Conservation (phyloP, 805 yeast species). For the Maudiozyma saulgeensis region DNA sequence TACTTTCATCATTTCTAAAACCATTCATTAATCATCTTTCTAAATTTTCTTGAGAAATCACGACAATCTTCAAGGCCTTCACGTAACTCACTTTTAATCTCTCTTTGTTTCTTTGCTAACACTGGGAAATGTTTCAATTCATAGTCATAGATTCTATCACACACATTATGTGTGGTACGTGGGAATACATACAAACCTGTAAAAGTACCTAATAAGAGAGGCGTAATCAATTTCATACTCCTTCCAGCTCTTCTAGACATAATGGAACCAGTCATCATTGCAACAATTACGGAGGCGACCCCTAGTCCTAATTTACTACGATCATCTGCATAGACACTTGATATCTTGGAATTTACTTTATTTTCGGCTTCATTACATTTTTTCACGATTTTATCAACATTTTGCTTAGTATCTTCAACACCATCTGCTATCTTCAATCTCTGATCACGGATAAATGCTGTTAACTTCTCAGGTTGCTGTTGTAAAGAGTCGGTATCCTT, state of each 20-base stretch:
- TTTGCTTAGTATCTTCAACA: slow-evolving; percentile 2
- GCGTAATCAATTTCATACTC: slow-evolving; percentile 39
- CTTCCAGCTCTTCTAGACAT: slow-evolving; percentile 45
- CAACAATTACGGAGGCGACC: slow-evolving; percentile 44
- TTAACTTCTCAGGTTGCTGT: slow-evolving; percentile 14
- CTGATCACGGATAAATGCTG: slow-evolving; percentile 8
- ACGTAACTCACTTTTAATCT: slow-evolving; percentile 4
- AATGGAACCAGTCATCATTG: slow-evolving; percentile 51
- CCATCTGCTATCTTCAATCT: slow-evolving; percentile 10
- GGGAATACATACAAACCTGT: slow-evolving; percentile 52
- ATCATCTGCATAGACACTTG: slow-evolving; percentile 42
- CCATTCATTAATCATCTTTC: slow-evolving; percentile 1
- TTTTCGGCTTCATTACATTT: slow-evolving; percentile 42
- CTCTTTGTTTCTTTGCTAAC: slow-evolving; percentile 19
- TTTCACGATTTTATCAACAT: slow-evolving; percentile 35
- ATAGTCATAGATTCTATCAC: slow-evolving; percentile 36
- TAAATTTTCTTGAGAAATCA: slow-evolving; percentile 1
- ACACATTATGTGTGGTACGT: slow-evolving; percentile 43
- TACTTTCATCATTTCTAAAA: background rate
- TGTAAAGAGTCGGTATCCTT: background rate
- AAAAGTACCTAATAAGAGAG: slow-evolving; percentile 41
- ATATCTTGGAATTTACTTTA: slow-evolving; percentile 40
- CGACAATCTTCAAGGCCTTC: slow-evolving; percentile 8
- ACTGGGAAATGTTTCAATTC: slow-evolving; percentile 34
- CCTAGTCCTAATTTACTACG: slow-evolving; percentile 52